Evolutionary conservation across 164 flowering plant genomes (phyloP), one percentile per base, ranked within the genome.

Genomic region (Vitis labrusca): DNA sequence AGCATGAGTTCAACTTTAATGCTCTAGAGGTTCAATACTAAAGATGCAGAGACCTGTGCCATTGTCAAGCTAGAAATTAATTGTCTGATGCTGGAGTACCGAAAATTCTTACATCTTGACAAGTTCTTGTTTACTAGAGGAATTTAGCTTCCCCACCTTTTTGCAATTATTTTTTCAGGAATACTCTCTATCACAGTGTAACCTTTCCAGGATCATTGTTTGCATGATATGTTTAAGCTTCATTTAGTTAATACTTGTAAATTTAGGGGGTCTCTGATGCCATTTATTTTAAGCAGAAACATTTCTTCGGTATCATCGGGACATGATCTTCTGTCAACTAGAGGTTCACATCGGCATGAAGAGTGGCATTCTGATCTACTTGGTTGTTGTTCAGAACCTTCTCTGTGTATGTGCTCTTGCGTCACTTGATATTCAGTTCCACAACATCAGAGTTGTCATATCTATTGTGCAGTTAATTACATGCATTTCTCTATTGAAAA

Each of bases 341-440:
- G 74, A 80, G 89, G 84, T 66, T 87, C 89, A 64, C 66, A 79
- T 55, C 76, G 61, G 61, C 76, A 80, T 75, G 94, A 88, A 55
- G 97, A 91, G 50, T 95, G 99, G 99, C 90, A 93, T 66, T 66
- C 98, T 63, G 99, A 95, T 84, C 73, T 95, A 63, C 95, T 95
- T 55, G 98, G 85, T 61, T 95, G 99, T 77, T 95, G 98, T 76
- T 84, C 94, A 56, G 97, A 95, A 70, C 99, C 98, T 70, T 76
- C 50, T 68, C 76, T 93, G 49, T 93, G 97, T 96, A 90, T 65
- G 93, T 86, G 44, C 60, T 65, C 62, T 72, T 23, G 16, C 16
- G 48, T 47, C 60, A 50, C 71, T 32, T 6, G 27, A 12, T 8
- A 14, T 59, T 19, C 55, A 13, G 29, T 57, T 50, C 29, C 14